phyloP scores from a whole-genome alignment of 2,329 filamentous ascomycete species.

The Fusarium tuaranense region DNA sequence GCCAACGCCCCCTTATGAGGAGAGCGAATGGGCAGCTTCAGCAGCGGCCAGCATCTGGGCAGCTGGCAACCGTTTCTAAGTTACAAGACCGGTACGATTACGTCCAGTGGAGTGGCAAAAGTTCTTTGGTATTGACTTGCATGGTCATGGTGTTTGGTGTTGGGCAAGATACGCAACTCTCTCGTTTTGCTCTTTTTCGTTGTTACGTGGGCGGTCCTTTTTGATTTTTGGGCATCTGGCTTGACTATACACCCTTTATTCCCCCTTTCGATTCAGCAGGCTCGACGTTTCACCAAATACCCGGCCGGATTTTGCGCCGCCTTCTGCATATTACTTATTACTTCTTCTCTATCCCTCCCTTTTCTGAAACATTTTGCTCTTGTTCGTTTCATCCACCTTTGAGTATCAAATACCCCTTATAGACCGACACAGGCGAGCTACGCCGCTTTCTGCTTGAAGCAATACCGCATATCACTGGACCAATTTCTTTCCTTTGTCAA shows the following conservation, averaged over 20 bases:
- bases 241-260: conserved; percentile 46
- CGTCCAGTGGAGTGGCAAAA: conserved; percentile 41
- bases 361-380: conserved; percentile 35
- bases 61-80: conserved; percentile 72
- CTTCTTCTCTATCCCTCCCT: conserved; percentile 36
- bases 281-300: conserved; percentile 44
- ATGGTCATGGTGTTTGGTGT: conserved; percentile 48
- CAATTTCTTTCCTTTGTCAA: conserved; percentile 48
- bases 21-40: conserved; percentile 89
- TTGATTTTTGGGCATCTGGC: conserved; percentile 41
- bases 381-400: conserved; percentile 42
- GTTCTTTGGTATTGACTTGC: conserved; percentile 41
- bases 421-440: conserved; percentile 51
- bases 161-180: conserved; percentile 37
- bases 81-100: conserved; percentile 36
- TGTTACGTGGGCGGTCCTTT: conserved; percentile 38
- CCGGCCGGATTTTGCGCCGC: conserved; percentile 40
- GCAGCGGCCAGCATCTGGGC: conserved; percentile 86
- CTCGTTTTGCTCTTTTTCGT: conserved; percentile 29
- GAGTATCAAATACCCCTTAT: conserved; percentile 54
- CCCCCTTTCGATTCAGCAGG: conserved; percentile 43
- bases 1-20: conserved; percentile 96
- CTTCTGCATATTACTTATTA: conserved; percentile 39
- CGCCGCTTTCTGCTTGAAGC: conserved; percentile 47
- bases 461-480: conserved; percentile 43